Conservation (phyloP, 2,329 filamentous ascomycete genomes). For the Venturia carpophila region DNA sequence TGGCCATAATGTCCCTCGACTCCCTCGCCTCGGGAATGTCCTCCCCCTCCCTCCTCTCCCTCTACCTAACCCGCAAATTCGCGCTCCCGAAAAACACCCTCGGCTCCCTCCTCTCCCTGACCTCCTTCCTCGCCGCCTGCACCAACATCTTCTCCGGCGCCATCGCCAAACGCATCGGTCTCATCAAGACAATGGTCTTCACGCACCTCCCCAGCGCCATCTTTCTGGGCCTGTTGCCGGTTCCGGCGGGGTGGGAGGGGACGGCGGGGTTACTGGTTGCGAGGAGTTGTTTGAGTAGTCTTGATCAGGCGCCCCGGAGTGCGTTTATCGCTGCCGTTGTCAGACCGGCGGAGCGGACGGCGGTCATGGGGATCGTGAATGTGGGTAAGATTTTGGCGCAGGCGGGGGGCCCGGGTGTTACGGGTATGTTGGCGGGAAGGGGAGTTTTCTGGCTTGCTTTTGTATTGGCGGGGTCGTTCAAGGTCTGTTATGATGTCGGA, state of each 20-base stretch:
- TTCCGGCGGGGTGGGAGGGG: slow-evolving; percentile 43
- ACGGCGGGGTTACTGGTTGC: slow-evolving; percentile 51
- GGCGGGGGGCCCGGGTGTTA: slow-evolving; percentile 34
- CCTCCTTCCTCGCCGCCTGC: slow-evolving; percentile 35
- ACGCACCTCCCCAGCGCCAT: slow-evolving; percentile 52
- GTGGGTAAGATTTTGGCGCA: slow-evolving; percentile 54
- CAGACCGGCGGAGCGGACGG: slow-evolving; percentile 56
- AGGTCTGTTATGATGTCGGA: slow-evolving; percentile 28
- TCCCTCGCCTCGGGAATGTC: slow-evolving; percentile 64
- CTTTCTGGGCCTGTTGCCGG: slow-evolving; percentile 47
- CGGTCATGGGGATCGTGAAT: slow-evolving; percentile 61
- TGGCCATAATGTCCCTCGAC: slow-evolving; percentile 60
- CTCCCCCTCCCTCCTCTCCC: slow-evolving; percentile 44
- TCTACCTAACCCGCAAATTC: slow-evolving; percentile 51
- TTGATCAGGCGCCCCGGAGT: slow-evolving; percentile 60
- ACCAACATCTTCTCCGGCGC: slow-evolving; percentile 48
- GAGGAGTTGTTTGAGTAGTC: slow-evolving; percentile 55
- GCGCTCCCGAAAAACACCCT: slow-evolving; percentile 44
- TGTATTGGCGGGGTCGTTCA: slow-evolving; percentile 31
- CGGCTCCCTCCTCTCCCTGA: slow-evolving; percentile 46
- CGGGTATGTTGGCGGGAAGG: slow-evolving; percentile 30
- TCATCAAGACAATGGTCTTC: slow-evolving; percentile 39
- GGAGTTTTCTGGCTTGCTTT: slow-evolving; percentile 34
- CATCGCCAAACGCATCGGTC: slow-evolving; percentile 55
- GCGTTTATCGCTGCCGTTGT: slow-evolving; percentile 62